Conservation (phyloP, 805 yeast genomes). For the Diddensiella caesifluorescens region DNA sequence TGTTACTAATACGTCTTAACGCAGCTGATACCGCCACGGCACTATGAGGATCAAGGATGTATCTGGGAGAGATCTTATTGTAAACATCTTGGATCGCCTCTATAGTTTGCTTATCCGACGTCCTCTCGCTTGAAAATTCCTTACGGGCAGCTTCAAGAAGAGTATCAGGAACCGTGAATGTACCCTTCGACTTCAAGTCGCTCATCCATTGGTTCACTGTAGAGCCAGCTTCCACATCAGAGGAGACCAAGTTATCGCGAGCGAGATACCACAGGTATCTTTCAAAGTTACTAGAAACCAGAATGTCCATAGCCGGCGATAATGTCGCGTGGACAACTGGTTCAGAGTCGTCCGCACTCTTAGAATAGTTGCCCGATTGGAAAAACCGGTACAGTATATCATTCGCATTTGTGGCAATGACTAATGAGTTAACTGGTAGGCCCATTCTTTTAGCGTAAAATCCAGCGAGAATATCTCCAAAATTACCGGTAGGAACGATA, state of each 20-base stretch:
- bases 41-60: conserved; percentile 93
- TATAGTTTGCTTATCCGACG: conserved; percentile 72
- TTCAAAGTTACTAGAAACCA: conserved; percentile 93
- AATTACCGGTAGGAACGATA: conserved; percentile 97
- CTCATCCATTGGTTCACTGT: conserved; percentile 71
- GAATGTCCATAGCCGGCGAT: conserved; percentile 98
- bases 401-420: conserved; percentile 93
- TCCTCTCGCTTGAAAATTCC: conserved; percentile 75
- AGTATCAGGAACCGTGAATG: conserved; percentile 61
- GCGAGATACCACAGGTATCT: conserved; percentile 93
- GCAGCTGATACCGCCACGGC: conserved; percentile 90
- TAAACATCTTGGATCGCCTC: conserved; percentile 71
- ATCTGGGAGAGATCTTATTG: conserved; percentile 49
- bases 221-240: conserved; percentile 66
- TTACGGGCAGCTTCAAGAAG: conserved; percentile 61
- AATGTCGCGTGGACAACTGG: conserved; percentile 76
- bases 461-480: conserved; percentile 97
- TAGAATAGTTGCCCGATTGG: conserved; percentile 79
- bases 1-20: conserved; percentile 51
- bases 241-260: conserved; percentile 57
- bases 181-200: conserved; percentile 68
- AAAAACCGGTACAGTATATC: conserved; percentile 92
- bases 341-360: conserved; percentile 39
- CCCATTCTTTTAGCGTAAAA: conserved; percentile 95
- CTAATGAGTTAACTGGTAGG: conserved; percentile 75